Base-by-base conservation (phyloP, 208 protist genomes). In the Trichomonas vaginalis region DNA sequence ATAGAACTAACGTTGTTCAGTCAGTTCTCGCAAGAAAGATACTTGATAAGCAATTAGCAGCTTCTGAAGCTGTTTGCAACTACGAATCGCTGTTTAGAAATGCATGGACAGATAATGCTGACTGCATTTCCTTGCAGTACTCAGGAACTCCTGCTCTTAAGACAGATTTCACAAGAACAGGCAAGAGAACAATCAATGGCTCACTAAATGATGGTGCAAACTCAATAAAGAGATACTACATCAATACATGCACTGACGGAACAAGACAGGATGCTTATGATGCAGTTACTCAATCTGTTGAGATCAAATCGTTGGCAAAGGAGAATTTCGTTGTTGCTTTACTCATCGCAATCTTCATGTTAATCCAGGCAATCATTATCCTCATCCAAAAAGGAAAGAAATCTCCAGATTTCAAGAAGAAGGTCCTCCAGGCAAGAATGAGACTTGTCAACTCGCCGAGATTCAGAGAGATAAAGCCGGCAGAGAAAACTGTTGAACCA, bases 121-220 rank as follows among this genome's bases (percentile, higher is more conserved):
- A 96, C n/a, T 80, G 0, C 23, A 27, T 96, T 21, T 61, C 47
- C 2, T 35, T 62, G 15, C 82, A 96, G 32, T 96, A 96, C 46
- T 8, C 96, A 37, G 87, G 95, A 0, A 96, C 96, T 40, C 48
- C 48, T 15, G 96, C 96, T 32, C 95, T 96, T 42, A 96, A 96
- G 51, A 96, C 96, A 82, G 96, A 96, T 56, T 96, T 47, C 96
- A 96, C 96, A 88, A 8, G 96, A 23, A 96, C 96, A 47, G 96
- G 96, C 46, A 96, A 96, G 70, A 95, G 96, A 61, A 95, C 96
- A 46, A 49, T 45, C 10, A 48, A 27, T 15, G 96, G 96, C 27
- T 82, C 95, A 12, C 12, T 96, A 0, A 32, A 96, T 37, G 96
- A 96, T 49, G 96, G 90, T 23, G 32, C 42, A 10, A 96, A 96